Conservation (phyloP, 495 filamentous ascomycete genomes). For the Aspergillus cavernicola region DNA sequence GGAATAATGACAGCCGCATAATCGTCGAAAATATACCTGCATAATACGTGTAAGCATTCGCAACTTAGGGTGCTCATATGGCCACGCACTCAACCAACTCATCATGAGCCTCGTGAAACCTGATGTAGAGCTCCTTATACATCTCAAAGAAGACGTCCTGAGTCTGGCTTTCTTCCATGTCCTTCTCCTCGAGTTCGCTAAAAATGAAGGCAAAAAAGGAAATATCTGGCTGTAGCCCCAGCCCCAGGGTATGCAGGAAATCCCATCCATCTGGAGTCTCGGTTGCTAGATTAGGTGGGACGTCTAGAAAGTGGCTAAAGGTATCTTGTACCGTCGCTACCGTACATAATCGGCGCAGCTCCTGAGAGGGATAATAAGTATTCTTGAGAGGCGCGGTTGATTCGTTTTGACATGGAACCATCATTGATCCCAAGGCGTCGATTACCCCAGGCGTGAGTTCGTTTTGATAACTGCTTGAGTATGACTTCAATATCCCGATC, state of each 20-base stretch:
- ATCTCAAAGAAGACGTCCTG: not conserved
- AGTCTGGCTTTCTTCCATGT: too few species aligned
- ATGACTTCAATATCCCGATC: not conserved
- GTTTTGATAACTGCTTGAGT: not conserved
- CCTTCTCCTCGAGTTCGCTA: not conserved
- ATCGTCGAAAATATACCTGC: too few species aligned
- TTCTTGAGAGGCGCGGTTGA: not conserved
- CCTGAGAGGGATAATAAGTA: not conserved
- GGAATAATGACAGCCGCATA: too few species aligned
- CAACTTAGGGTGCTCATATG: too few species aligned
- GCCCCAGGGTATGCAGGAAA: not conserved
- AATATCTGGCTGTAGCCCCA: not conserved
- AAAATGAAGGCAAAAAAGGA: not conserved
- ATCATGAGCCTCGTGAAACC: not conserved
- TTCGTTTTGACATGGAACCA: not conserved
- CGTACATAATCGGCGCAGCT: not conserved
- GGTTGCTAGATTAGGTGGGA: not conserved
- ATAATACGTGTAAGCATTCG: not conserved
- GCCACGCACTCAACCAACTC: not conserved
- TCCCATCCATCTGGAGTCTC: not conserved
- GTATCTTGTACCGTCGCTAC: not conserved
- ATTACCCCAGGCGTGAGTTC: not conserved
- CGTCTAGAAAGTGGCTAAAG: not conserved
- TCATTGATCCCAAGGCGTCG: not conserved
- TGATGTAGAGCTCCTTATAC: not conserved